Conservation (phyloP, 1,139 yeast species). For the Kodamaea derodonti region DNA sequence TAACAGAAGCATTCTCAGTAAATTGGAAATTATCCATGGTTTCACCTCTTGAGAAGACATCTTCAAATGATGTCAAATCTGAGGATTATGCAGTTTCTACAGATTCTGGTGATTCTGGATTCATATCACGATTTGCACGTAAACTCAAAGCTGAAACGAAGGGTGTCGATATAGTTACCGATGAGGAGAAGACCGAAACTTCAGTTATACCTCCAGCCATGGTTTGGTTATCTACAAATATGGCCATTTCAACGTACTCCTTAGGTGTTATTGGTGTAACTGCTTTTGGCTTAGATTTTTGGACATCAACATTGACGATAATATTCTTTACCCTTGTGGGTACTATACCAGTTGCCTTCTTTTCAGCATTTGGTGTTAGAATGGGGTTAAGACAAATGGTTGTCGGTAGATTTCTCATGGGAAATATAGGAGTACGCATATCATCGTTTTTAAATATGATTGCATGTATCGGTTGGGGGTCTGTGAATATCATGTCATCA, state of each 20-base stretch:
- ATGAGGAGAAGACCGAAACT: conserved; percentile 55
- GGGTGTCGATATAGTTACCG: conserved; percentile 65
- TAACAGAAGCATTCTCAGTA: too few species aligned
- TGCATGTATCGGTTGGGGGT: conserved; percentile 35
- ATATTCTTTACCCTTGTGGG: conserved; percentile 73
- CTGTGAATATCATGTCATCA: conserved; percentile 30
- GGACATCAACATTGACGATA: conserved; percentile 58
- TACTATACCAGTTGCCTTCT: conserved; percentile 71
- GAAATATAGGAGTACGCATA: conserved; percentile 28
- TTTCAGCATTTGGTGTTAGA: conserved; percentile 75
- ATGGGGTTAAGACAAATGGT: conserved; percentile 65
- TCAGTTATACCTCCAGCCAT: conserved; percentile 67
- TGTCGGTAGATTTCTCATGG: conserved; percentile 28
- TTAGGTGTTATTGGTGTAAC: conserved; percentile 74
- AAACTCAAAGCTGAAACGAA: conserved; percentile 52
- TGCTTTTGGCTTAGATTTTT: conserved; percentile 51
- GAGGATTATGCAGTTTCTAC: neutral
- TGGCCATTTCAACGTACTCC: conserved; percentile 78
- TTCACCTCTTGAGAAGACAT: neutral
- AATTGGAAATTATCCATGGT: too few species aligned
- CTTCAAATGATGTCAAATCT: neutral
- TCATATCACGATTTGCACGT: conserved; percentile 21
- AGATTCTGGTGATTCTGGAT: neutral
- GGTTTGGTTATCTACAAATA: conserved; percentile 88
- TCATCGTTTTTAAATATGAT: conserved; percentile 31